These are phyloP conservation scores for Corynascus novoguineensis DNA, from an alignment of 495 filamentous ascomycete genomes.

Conservation along the genomic window DNA sequence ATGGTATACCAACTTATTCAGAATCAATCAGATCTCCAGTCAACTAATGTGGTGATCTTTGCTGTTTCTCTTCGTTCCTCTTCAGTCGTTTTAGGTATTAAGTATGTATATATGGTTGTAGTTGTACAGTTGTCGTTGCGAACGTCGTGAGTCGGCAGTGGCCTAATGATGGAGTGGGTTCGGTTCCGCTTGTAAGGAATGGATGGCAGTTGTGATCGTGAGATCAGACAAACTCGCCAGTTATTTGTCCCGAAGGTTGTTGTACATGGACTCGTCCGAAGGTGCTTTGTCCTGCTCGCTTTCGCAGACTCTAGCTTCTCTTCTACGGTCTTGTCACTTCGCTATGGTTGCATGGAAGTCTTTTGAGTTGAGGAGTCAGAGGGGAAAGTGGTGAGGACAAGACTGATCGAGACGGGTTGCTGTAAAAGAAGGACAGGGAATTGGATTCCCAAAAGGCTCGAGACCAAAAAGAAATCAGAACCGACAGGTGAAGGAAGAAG, in stretches of 20 bases:
- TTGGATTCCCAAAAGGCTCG: conserved; percentile 38
- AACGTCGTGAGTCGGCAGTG: conserved; percentile 32
- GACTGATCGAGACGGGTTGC: conserved; percentile 15
- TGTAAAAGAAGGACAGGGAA: conserved; percentile 45
- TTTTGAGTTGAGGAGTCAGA: conserved; percentile 22
- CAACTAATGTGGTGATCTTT: conserved; percentile 5
- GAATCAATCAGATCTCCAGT: not conserved
- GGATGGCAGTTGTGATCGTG: conserved; percentile 40
- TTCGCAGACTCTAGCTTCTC: not conserved
- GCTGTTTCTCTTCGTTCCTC: conserved; percentile 10
- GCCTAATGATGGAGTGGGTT: conserved; percentile 49
- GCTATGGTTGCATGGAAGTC: conserved; percentile 17
- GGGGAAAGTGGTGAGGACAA: not conserved
- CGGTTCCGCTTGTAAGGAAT: conserved; percentile 44
- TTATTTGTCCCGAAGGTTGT: conserved; percentile 37
- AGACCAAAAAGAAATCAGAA: conserved; percentile 47
- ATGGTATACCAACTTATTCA: conserved; percentile 26
- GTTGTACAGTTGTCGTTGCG: conserved; percentile 35
- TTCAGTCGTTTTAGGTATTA: conserved; percentile 37
- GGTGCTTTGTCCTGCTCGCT: conserved; percentile 2
- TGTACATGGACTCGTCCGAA: conserved; percentile 39
- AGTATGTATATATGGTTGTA: conserved; percentile 43
- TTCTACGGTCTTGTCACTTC: conserved; percentile 4
- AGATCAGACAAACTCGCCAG: conserved; percentile 35
- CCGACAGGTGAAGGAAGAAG: conserved; percentile 47